These are phyloP conservation scores for Sporothrix euskadiensis DNA, from an alignment of 2,329 filamentous ascomycete species.

Conservation along the genomic window DNA sequence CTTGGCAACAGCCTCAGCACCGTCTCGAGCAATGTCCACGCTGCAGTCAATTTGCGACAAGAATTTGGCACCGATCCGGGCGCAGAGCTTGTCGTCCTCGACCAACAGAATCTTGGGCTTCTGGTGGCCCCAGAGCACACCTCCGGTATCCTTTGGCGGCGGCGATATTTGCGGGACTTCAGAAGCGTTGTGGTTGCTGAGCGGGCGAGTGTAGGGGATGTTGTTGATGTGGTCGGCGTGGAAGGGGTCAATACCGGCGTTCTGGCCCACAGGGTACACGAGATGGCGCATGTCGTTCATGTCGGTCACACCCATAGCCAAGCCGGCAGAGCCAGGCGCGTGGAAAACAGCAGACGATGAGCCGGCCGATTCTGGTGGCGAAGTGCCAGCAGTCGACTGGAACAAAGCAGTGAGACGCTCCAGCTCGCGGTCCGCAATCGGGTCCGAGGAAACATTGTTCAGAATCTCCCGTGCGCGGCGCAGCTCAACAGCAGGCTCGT, in stretches of 20 bases:
- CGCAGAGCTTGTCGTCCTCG: slow-evolving; percentile 73
- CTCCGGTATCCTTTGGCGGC: slow-evolving; percentile 41
- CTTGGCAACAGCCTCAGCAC: slow-evolving; percentile 87
- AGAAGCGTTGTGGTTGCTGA: slow-evolving; percentile 56
- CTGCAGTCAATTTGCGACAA: slow-evolving; percentile 64
- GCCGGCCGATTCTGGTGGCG: slow-evolving; percentile 55
- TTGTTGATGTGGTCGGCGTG: slow-evolving; percentile 93
- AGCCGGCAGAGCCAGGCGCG: slow-evolving; percentile 46
- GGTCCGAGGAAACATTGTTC: slow-evolving; percentile 53
- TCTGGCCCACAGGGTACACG: slow-evolving; percentile 88
- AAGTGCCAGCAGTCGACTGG: slow-evolving; percentile 44
- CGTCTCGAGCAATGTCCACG: slow-evolving; percentile 75
- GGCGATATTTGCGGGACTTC: slow-evolving; percentile 47
- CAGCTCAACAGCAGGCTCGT: slow-evolving; percentile 53
- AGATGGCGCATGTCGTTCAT: slow-evolving; percentile 63
- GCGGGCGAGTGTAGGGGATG: slow-evolving; percentile 79
- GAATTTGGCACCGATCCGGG: slow-evolving; percentile 68
- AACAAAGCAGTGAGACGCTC: slow-evolving; percentile 58
- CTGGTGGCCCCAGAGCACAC: slow-evolving; percentile 58
- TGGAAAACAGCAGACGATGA: slow-evolving; percentile 56
- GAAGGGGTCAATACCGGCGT: slow-evolving; percentile 91
- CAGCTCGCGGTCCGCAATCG: slow-evolving; percentile 55
- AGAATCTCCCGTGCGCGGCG: slow-evolving; percentile 59
- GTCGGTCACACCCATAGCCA: slow-evolving; percentile 49
- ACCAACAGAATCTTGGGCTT: slow-evolving; percentile 85